Evolutionary conservation across 2,329 filamentous ascomycete species (phyloP).

Genomic region (Arthrobotrys megalospora): DNA sequence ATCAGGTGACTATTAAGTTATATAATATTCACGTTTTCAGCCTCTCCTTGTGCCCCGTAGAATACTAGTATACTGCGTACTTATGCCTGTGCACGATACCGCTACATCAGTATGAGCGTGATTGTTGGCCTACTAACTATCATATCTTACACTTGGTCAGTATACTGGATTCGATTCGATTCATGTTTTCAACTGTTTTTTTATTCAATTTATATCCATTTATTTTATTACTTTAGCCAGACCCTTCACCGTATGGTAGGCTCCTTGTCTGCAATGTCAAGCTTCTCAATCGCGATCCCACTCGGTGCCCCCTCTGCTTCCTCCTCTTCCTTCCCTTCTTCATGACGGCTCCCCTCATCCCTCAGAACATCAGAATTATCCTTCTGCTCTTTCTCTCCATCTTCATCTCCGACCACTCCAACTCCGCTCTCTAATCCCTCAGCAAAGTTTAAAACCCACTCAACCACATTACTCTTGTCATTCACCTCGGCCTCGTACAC

Average conservation of each 20-base stretch:
- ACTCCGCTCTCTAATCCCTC: constrained; percentile 67
- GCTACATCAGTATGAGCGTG: too few relatives aligned
- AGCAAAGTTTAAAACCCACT: constrained; percentile 70
- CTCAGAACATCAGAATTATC: constrained; percentile 51
- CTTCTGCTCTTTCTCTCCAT: constrained; percentile 11
- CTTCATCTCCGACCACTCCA: constrained; percentile 48
- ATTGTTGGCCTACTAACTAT: too few relatives aligned
- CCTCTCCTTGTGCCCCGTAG: too few relatives aligned
- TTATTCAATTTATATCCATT: constrained; percentile 5
- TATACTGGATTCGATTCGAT: too few relatives aligned
- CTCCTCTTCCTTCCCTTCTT: not conserved
- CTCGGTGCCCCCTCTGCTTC: constrained; percentile 3
- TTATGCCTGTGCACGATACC: too few relatives aligned
- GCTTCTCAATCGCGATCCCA: constrained; percentile 33
- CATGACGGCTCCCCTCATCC: constrained; percentile 47
- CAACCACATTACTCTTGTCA: constrained; percentile 77
- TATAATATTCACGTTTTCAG: not conserved
- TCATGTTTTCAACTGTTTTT: constrained; percentile 34
- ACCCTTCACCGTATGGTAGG: constrained; percentile 45
- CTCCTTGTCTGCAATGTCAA: constrained; percentile 41
- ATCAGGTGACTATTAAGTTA: not conserved
- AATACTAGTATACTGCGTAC: too few relatives aligned
- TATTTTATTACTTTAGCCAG: constrained; percentile 5
- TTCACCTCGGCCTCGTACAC: constrained; percentile 81
- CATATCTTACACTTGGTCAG: too few relatives aligned